Percentiles rank a stretch among this genome's conserved stretches.
Evolutionary conservation across 495 filamentous ascomycete species (phyloP).

Genomic region (Lasiosphaeriaceae sp.): DNA sequence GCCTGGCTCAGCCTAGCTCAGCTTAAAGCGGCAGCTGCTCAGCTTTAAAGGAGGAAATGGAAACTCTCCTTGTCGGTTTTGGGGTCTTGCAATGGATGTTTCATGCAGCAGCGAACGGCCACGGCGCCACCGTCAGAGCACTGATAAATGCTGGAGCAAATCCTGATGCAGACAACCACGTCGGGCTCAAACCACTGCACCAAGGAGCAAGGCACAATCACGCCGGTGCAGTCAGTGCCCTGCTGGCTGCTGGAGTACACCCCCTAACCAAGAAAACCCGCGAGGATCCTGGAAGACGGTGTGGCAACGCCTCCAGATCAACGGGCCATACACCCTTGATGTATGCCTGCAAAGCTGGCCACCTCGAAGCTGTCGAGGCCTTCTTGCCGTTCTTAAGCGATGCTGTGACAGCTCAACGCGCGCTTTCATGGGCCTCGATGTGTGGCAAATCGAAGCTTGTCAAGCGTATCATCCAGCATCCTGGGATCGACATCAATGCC

Average conservation of each 20-base stretch:
- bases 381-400: constrained; percentile 19
- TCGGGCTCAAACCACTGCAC: constrained; percentile 25
- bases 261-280: constrained; percentile 27
- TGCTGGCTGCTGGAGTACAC: constrained; percentile 27
- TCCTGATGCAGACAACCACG: constrained; percentile 11
- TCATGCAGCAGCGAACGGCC: constrained; percentile 7
- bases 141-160: constrained; percentile 15
- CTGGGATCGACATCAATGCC: constrained; percentile 10
- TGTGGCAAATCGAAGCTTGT: constrained; percentile 12
- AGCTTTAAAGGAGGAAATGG: too few species aligned
- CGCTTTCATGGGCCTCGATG: constrained; percentile 22
- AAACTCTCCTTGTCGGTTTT: too few species aligned
- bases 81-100: too few species aligned
- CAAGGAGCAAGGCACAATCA: constrained; percentile 17
- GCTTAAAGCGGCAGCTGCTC: too few species aligned
- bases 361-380: constrained; percentile 18
- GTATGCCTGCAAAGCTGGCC: constrained; percentile 26
- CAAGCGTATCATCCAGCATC: constrained; percentile 15
- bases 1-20: too few species aligned
- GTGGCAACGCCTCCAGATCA: not conserved
- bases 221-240: constrained; percentile 14
- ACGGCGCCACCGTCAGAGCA: not conserved
- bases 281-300: constrained; percentile 12
- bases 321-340: constrained; percentile 9
- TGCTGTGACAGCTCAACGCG: constrained; percentile 3